Percentiles rank a stretch among this genome's conserved stretches.
phyloP scores from a whole-genome alignment of 2,329 filamentous ascomycete genomes.

The Chalaropsis ovoidea region DNA sequence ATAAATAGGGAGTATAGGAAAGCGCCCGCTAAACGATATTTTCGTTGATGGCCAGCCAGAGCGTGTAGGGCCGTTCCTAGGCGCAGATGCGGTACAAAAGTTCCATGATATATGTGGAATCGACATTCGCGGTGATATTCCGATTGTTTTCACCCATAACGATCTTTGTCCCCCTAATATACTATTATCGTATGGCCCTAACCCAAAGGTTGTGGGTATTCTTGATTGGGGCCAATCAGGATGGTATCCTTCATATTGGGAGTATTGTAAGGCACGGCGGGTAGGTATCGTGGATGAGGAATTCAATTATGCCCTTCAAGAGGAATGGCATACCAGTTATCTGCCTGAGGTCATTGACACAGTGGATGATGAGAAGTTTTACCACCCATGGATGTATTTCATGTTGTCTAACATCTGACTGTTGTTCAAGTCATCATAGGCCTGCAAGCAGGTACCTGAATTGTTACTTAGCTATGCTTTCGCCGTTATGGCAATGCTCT shows the following conservation, averaged over 20 bases:
- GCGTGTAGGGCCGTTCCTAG: no score
- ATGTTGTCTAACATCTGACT: conserved; percentile 1
- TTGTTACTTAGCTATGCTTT: no score
- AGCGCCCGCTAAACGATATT: no score
- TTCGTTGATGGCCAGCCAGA: no score
- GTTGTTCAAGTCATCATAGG: not conserved
- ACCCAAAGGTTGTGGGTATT: not conserved
- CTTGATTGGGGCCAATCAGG: not conserved
- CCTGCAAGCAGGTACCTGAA: no score
- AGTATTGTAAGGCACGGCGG: not conserved
- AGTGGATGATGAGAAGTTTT: not conserved
- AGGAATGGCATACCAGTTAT: not conserved
- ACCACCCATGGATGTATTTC: not conserved
- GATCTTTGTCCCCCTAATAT: not conserved
- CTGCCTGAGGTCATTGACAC: not conserved
- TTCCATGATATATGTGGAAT: no score
- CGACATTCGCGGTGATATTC: no score
- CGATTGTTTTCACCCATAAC: no score
- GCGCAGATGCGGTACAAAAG: no score
- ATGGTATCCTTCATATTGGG: not conserved
- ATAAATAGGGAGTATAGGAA: no score
- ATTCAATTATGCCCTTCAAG: not conserved
- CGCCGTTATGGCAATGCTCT: no score
- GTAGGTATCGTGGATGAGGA: not conserved
- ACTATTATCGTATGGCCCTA: not conserved